phyloP scores from a whole-genome alignment of 345 rosid genomes.

The Physaria fendleri region DNA sequence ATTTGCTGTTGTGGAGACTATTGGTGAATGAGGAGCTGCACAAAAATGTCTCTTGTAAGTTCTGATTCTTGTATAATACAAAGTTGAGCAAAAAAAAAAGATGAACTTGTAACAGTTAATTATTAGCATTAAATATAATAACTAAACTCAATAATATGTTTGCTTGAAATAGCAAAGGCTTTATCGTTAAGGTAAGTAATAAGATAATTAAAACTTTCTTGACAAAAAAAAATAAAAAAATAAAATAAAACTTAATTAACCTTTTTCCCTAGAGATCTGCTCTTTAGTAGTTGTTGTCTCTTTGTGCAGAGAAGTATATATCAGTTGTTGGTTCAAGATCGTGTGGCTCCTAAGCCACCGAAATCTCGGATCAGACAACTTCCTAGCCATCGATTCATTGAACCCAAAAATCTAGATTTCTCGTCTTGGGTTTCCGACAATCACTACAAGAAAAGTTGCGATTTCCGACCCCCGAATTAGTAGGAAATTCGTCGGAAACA shows the following conservation, averaged over 20 bases:
- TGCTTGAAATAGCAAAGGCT: background rate
- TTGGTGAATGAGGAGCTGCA: constrained; percentile 39
- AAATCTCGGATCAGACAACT: constrained; percentile 46
- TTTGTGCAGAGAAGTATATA: background rate
- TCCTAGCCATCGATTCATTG: constrained; percentile 42
- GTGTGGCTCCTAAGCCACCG: constrained; percentile 42
- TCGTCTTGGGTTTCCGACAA: too few relatives aligned
- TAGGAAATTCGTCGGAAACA: too few relatives aligned
- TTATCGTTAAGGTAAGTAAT: background rate
- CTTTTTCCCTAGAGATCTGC: constrained; percentile 10
- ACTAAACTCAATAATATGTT: background rate
- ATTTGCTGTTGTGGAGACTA: constrained; percentile 77
- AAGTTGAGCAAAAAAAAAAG: background rate
- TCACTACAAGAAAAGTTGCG: too few relatives aligned
- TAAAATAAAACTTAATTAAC: too few relatives aligned
- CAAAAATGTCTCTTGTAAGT: background rate
- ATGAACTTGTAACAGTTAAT: background rate
- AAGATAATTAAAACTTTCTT: too few relatives aligned
- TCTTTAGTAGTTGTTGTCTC: constrained; percentile 14
- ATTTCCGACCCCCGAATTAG: too few relatives aligned
- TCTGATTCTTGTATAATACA: constrained; percentile 13
- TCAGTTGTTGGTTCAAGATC: constrained; percentile 77
- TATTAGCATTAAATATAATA: background rate
- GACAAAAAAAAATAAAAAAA: too few relatives aligned
- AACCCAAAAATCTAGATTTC: too few relatives aligned